These are phyloP conservation scores for Isochrysis galbana DNA, from an alignment of 78 protist genomes.

Conservation along the genomic window DNA sequence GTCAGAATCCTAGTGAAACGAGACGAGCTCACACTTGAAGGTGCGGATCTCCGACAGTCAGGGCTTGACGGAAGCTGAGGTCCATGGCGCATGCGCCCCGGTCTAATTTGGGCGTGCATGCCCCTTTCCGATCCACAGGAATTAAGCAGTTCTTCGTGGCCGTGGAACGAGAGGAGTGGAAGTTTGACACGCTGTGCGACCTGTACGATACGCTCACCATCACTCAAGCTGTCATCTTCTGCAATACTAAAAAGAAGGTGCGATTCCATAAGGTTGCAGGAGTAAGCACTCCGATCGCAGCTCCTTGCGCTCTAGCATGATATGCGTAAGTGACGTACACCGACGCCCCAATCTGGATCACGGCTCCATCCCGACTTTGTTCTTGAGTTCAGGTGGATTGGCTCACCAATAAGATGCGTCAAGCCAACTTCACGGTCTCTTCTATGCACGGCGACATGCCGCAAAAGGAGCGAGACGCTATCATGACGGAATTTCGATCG, in stretches of 20 bases:
- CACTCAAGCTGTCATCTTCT: slow-evolving; percentile 97
- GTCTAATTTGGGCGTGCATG: not conserved
- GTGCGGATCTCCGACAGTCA: no score
- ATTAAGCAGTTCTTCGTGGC: slow-evolving; percentile 66
- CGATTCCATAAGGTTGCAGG: no score
- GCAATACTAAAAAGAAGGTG: slow-evolving; percentile 93
- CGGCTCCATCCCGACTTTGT: no score
- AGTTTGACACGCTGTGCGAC: slow-evolving; percentile 98
- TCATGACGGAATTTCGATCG: slow-evolving; percentile 83
- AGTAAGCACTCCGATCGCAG: no score
- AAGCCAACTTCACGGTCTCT: slow-evolving; percentile 89
- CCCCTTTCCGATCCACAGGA: not conserved
- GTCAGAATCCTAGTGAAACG: slow-evolving; percentile 96
- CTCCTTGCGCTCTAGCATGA: no score
- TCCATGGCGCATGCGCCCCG: no score
- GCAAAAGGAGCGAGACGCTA: slow-evolving; percentile 86
- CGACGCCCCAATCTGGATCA: no score
- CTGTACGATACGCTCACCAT: slow-evolving; percentile 95
- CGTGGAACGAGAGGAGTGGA: slow-evolving; percentile 96
- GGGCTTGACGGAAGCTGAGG: no score
- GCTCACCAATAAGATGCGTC: slow-evolving; percentile 85
- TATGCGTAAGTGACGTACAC: no score
- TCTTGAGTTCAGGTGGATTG: no score
- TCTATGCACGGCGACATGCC: slow-evolving; percentile 95
- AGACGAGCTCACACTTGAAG: slow-evolving; percentile 97